Percentiles rank a stretch among this genome's conserved stretches.
These are phyloP conservation scores for Mollisiaceae sp. DNA, from an alignment of 2,329 filamentous ascomycete genomes.

Conservation along the genomic window DNA sequence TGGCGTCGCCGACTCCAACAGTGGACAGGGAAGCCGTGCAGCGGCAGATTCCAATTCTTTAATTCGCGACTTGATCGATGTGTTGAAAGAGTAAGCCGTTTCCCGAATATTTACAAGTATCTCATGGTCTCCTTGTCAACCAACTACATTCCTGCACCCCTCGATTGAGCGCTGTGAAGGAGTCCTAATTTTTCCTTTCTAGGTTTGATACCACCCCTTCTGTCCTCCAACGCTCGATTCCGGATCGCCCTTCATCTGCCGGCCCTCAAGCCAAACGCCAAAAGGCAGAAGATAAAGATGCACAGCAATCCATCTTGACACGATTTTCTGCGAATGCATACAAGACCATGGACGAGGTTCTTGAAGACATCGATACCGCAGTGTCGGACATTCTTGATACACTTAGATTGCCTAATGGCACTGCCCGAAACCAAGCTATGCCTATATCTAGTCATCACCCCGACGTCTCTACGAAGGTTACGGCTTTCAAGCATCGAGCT, in stretches of 20 bases:
- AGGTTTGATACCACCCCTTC: constrained; percentile 61
- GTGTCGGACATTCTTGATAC: constrained; percentile 55
- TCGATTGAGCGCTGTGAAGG: constrained; percentile 6
- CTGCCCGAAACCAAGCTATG: constrained; percentile 18
- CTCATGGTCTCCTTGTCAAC: constrained; percentile 27
- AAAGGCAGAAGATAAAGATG: constrained; percentile 54
- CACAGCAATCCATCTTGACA: constrained; percentile 46
- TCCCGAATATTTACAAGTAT: constrained; percentile 6
- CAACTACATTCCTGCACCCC: neutral
- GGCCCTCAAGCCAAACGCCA: constrained; percentile 66
- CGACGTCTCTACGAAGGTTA: constrained; percentile 37
- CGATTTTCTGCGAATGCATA: constrained; percentile 53
- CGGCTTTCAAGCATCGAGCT: constrained; percentile 64
- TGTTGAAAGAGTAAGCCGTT: constrained; percentile 49
- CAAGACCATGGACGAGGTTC: constrained; percentile 67
- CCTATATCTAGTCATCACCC: constrained; percentile 27
- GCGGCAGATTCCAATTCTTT: constrained; percentile 44
- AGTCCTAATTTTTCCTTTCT: constrained; percentile 30
- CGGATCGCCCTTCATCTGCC: constrained; percentile 49
- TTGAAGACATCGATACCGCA: constrained; percentile 59
- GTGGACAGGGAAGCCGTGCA: constrained; percentile 24
- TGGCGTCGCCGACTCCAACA: constrained; percentile 34
- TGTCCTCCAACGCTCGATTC: constrained; percentile 59
- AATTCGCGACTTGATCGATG: constrained; percentile 49
- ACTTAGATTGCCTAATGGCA: constrained; percentile 47